Conservation (phyloP, 208 protist genomes). For the Lotmaria passim region DNA sequence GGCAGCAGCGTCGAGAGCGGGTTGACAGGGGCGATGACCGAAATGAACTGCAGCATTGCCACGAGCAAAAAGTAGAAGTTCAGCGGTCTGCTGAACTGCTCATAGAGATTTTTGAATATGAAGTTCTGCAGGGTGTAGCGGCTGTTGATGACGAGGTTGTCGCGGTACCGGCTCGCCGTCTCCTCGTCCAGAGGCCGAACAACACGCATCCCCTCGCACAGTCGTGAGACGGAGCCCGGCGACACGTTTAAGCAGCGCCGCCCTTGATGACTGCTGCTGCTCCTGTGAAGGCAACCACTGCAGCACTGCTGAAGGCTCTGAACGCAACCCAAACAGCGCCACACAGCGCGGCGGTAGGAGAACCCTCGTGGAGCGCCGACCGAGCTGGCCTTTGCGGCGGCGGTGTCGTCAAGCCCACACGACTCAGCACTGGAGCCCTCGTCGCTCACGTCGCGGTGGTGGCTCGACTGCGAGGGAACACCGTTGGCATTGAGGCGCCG, state of each 20-base stretch:
- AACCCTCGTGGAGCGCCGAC: neutral
- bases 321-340: conserved; percentile 15
- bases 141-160: conserved; percentile 92
- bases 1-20: conserved; percentile 92
- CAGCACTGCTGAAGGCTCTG: conserved; percentile 19
- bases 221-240: neutral
- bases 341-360: conserved; percentile 11
- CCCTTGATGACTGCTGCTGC: neutral
- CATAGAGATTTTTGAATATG: conserved; percentile 95
- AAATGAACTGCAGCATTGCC: conserved; percentile 91
- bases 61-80: conserved; percentile 98
- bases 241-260: neutral
- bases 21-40: conserved; percentile 92
- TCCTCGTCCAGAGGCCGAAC: conserved; percentile 49
- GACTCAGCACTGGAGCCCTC: conserved; percentile 14
- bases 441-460: neutral
- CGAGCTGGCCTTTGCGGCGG: neutral
- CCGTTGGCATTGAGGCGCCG: neutral
- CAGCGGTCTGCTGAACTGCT: conserved; percentile 95
- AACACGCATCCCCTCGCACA: conserved; percentile 34
- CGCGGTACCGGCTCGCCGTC: conserved; percentile 48
- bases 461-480: neutral
- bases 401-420: neutral
- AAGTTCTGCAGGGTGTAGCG: conserved; percentile 96
- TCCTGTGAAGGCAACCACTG: neutral